These are phyloP conservation scores for Selenicereus undatus DNA, from an alignment of 148 eudicot genomes.

Conservation along the genomic window DNA sequence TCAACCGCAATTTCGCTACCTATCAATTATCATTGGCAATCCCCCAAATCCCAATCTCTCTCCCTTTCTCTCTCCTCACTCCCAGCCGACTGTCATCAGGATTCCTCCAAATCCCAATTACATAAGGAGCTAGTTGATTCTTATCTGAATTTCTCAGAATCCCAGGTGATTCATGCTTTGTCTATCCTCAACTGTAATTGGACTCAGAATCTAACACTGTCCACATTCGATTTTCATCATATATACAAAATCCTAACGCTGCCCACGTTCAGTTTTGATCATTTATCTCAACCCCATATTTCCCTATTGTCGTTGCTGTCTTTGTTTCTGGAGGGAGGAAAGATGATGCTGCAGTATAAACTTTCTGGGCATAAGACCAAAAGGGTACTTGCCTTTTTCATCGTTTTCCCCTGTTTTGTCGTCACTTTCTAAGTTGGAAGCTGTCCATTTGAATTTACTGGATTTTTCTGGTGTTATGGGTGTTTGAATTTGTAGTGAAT, in stretches of 20 bases:
- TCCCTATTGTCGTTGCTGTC: background rate
- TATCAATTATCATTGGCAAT: background rate
- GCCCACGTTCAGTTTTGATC: background rate
- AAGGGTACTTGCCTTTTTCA: constrained; percentile 25
- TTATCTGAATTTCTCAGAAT: background rate
- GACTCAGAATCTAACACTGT: background rate
- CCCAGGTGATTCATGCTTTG: background rate
- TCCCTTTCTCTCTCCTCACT: background rate
- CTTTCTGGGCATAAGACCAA: constrained; percentile 29
- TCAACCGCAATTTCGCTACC: background rate
- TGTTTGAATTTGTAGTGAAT: background rate
- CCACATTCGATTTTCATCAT: background rate
- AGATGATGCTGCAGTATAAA: constrained; percentile 22
- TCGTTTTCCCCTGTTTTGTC: background rate
- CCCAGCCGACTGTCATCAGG: background rate
- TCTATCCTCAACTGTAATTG: background rate
- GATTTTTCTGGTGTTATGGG: background rate
- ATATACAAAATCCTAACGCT: background rate
- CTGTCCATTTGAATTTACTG: background rate
- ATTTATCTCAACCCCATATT: background rate
- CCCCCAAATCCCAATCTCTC: background rate
- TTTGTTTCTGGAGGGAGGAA: background rate
- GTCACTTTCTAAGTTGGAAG: background rate
- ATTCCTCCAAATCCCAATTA: background rate
- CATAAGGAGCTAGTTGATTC: background rate